These are phyloP conservation scores for Puccinia coronata DNA, from an alignment of 1,284 basidiomycete genomes.

Conservation along the genomic window DNA sequence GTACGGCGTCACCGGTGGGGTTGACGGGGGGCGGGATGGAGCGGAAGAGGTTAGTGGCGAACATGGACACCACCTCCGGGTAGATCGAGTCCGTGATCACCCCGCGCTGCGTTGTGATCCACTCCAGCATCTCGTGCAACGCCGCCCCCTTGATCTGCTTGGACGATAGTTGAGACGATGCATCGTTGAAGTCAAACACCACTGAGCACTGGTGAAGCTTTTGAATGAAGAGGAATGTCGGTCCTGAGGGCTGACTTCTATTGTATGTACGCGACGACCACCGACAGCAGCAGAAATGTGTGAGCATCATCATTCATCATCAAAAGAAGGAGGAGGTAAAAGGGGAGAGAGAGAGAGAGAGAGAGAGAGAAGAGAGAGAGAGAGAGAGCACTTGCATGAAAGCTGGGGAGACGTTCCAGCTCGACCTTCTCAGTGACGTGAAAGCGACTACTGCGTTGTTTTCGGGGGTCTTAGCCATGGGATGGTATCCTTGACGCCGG, in stretches of 20 bases:
- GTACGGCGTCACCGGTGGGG: constrained; percentile 93
- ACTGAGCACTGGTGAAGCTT: constrained; percentile 96
- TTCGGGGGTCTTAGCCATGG: constrained; percentile 95
- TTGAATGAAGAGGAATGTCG: constrained; percentile 88
- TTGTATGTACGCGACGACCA: constrained; percentile 23
- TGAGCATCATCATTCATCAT: too few species aligned
- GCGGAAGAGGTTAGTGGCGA: constrained; percentile 95
- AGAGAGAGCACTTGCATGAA: constrained; percentile 70
- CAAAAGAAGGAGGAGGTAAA: constrained; percentile 48
- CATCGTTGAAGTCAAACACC: constrained; percentile 98
- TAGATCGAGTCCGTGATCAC: constrained; percentile 98
- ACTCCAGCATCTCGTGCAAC: constrained; percentile 97
- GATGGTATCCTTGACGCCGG: constrained; percentile 79
- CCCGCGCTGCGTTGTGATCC: constrained; percentile 92
- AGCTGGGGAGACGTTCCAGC: constrained; percentile 90
- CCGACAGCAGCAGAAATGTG: too few species aligned
- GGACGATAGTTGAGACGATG: constrained; percentile 88
- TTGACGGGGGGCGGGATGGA: constrained; percentile 99
- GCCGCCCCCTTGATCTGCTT: constrained; percentile 99
- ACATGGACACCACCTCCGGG: constrained; percentile 99
- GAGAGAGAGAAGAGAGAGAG: too few species aligned
- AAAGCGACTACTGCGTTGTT: constrained; percentile 92
- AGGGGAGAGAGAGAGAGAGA: constrained; percentile 25
- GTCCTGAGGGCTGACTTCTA: constrained; percentile 86
- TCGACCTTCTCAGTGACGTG: constrained; percentile 95